Conservation (phyloP, 2,329 filamentous ascomycete species). For the Sclerotinia spermophila region DNA sequence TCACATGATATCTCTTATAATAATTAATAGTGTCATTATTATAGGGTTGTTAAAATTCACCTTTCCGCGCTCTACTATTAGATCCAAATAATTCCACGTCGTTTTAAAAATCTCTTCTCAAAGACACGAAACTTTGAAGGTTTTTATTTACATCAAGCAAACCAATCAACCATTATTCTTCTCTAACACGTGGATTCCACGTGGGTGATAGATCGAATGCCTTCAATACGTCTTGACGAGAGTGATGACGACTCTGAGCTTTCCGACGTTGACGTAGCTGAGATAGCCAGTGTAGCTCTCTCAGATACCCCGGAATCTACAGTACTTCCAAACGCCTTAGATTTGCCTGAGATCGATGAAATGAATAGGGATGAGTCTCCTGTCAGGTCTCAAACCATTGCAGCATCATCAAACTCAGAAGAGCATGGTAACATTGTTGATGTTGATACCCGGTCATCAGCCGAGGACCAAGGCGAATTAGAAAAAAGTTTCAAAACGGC, state of each 20-base stretch:
- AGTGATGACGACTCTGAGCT: background rate
- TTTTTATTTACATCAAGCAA: background rate
- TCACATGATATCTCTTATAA: constrained; percentile 8
- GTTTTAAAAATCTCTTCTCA: background rate
- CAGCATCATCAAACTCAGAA: background rate
- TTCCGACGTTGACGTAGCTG: background rate
- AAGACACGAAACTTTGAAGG: background rate
- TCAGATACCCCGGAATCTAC: constrained; percentile 1
- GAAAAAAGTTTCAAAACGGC: background rate
- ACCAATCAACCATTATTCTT: background rate
- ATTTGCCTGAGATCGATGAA: background rate
- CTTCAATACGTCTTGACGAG: background rate
- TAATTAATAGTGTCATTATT: background rate
- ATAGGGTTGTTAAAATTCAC: background rate
- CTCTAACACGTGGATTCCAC: background rate
- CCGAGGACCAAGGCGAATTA: no score
- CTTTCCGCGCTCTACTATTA: background rate
- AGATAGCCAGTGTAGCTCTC: constrained; percentile 1
- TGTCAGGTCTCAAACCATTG: background rate
- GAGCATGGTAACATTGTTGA: background rate
- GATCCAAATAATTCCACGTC: background rate
- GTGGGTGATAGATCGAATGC: background rate
- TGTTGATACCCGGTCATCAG: background rate
- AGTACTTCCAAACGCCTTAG: background rate
- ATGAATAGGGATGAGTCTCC: background rate